Base-by-base conservation (phyloP, 129 eudicot genomes). In the Helianthus tuberosus region DNA sequence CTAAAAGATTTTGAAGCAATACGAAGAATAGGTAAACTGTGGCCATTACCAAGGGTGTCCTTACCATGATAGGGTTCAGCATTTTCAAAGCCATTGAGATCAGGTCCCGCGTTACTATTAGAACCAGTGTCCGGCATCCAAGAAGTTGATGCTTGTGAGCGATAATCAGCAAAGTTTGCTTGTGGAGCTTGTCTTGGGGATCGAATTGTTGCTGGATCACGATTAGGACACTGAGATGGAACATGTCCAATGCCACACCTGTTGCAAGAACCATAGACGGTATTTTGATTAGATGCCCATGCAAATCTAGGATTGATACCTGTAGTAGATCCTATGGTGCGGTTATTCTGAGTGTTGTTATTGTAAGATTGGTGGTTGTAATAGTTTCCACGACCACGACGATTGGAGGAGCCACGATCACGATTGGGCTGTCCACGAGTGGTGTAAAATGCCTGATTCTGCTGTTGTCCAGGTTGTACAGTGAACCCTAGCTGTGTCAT, bases 171-270 rank as follows among this genome's bases (percentile, higher is more conserved):
- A 60, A 25, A 60, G 43, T 60, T 10, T 27, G 66, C 66, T 60
- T 60, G 66, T 8, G 66, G 66, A 27, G 66, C 43, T 5, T 60
- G 66, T 29, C 66, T 25, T 60, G 66, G 66, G 4, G 66, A 6
- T 5, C 39, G 66, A 29, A 6, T 58, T 58, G 64, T 23, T 58
- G 64, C 43, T 38, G 43, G 43, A 38, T 38, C 43, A 38, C 5
- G 43, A 1, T 6, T 38, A 3, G 43, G 43, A 38, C 43, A 38
- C 3, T 38, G 43, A 6, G 43, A 9, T 58, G 64, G 64, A 10
- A 7, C 38, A 23, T 12, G 64, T 5, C 13, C 13, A 16, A 13
- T 5, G 12, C 66, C 8, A 15, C 25, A 53, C 25, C 9, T 53
- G 59, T 53, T 15, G 29, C 29, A 53, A 16, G 60, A 53, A 15